Evolutionary conservation across 352 stramenopile species (phyloP), one percentile per base, ranked within the genome.

Genomic region (Globisporangium rhizosaccharum): DNA sequence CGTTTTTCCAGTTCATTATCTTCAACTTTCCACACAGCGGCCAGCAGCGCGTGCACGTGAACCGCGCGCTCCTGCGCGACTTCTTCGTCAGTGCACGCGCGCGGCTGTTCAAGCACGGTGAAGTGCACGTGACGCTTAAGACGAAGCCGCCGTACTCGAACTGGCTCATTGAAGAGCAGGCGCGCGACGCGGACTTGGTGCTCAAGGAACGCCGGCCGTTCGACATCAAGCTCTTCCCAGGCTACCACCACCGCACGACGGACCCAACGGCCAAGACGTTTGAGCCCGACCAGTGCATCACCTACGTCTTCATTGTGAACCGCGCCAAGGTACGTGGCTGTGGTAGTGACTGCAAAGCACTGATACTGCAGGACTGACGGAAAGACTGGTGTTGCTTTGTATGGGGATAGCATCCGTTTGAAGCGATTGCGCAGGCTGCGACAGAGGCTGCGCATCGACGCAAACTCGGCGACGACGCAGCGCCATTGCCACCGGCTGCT

Each of bases 1-100:
- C 63, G 23, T 82, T 85, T 28, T 96, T 96, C 63, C 72, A 89
- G 56, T 90, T 78, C 64, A 88, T 96, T 48, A 73, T 96, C 50
- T 95, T 95, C 66, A 95, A 96, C 65, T 96, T 96, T 62, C 87
- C 87, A 9, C 87, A 96, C 66, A 95, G 75, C 25, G 87, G 87
- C 15, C 70, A 93, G 66, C 86, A 96, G 53, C 83, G 87, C 49
- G 87, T 96, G 51, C 87, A 96, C 59, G 76, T 94, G 46, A 96
- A 96, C 48, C 75, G 87, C 53, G 79, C 72, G 18, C 49, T 96
- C 62, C 62, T 96, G 20, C 60, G 76, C 12, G 75, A 94, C 56
- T 96, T 96, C 56, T 96, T 96, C 42, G 80, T 85, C 60, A 94
- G 82, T 61, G 87, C 83, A 9, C 76, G 83, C 9, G 30, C 63